Evolutionary conservation across 129 eudicot species (phyloP).

Genomic region (Tagetes patula): DNA sequence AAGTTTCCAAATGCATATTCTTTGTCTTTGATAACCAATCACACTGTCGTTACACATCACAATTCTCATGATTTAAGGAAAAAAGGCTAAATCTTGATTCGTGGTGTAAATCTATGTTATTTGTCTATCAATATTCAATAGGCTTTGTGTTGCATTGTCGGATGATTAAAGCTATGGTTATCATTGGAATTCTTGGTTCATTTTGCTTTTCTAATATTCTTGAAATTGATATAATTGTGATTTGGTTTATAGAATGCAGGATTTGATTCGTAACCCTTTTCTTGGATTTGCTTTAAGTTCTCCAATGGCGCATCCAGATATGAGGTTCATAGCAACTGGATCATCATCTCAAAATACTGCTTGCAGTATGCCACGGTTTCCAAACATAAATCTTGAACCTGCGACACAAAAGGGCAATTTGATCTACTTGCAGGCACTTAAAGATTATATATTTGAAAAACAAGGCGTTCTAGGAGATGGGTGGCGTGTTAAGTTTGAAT

Average conservation of each 20-base stretch:
- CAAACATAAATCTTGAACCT: conserved; percentile 32
- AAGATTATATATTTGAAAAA: conserved; percentile 47
- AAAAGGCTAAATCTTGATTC: conserved; percentile 9
- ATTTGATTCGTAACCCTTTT: conserved; percentile 32
- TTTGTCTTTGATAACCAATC: conserved; percentile 6
- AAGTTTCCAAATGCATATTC: not conserved
- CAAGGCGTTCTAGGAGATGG: conserved; percentile 49
- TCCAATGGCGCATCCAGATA: conserved; percentile 39
- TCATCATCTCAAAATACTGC: conserved; percentile 38
- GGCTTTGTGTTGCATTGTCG: conserved; percentile 10
- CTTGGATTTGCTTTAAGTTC: conserved; percentile 35
- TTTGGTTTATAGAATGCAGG: conserved; percentile 49
- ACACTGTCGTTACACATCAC: not conserved
- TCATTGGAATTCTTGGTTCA: conserved; percentile 15
- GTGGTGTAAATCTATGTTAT: conserved; percentile 4
- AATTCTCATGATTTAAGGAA: not conserved
- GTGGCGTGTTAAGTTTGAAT: conserved; percentile 55
- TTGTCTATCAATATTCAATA: not conserved
- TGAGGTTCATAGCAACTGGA: conserved; percentile 36
- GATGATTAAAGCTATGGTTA: conserved; percentile 12
- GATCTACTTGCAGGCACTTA: conserved; percentile 50
- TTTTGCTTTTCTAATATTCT: not conserved
- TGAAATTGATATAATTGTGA: conserved; percentile 6
- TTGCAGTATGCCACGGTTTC: conserved; percentile 29
- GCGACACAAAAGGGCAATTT: conserved; percentile 37